Base-by-base conservation (phyloP, 805 yeast genomes). In the Lachancea cidri region DNA sequence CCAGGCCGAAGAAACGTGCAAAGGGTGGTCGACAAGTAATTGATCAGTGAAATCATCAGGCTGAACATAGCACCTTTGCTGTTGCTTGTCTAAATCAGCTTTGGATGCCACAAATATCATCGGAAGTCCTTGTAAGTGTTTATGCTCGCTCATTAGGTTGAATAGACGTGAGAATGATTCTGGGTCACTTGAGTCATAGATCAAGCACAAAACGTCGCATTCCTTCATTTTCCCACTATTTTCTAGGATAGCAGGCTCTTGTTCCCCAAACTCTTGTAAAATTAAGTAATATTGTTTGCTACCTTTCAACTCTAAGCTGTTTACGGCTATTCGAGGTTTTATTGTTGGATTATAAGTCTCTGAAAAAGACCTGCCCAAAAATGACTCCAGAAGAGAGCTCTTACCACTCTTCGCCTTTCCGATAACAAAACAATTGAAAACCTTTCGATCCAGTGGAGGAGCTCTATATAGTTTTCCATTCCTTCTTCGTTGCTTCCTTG, bases 181-280 rank as follows among this genome's bases (percentile, higher is more conserved):
- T 0, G 99, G 97, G 57, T 93, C 97, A 0, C 96, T 82, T 0
- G 97, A 87, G 58, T 93, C 99, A 62, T 93, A 93, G 0, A 88
- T 74, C 55, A 85, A 73, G 61, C 98, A 93, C 1, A 93, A 58
- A 2, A 88, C 95, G 60, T 93, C 99, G 64, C 98, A 93, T 38
- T 83, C 83, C 41, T 83, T 86, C 7, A 91, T 60, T 38, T 87
- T 72, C 13, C 67, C 58, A 29, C 71, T 72, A 57, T 89, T 86
- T 36, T 79, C 91, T 17, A 91, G 60, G 3, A 88, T 77, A 0
- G 93, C 94, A 0, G 85, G 79, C 57, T 86, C 96, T 22, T 84
- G 66, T 47, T 85, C 95, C 0, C 96, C 96, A 30, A 88, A 66
- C 54, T 93, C 99, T 59, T 91, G 95, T 39, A 93, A 58, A 38